phyloP scores from a whole-genome alignment of 2,329 filamentous ascomycete species.

The Calcarisporium arbuscula region DNA sequence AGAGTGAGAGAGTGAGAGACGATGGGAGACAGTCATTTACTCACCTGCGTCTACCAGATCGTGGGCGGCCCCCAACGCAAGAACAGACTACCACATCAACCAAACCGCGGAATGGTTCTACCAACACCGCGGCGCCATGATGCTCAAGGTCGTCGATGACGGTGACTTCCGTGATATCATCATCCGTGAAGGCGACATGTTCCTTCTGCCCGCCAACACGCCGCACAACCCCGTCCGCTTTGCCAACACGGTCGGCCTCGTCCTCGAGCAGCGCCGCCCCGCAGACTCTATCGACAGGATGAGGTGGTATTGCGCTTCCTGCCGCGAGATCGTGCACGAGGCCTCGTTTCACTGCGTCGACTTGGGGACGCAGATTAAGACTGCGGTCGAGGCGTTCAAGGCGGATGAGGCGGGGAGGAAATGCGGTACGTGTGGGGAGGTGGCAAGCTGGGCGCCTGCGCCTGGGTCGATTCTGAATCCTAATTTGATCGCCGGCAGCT shows the following conservation, averaged over 20 bases:
- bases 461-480: slow-evolving; percentile 54
- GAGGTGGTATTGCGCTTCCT: slow-evolving; percentile 82
- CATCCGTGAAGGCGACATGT: slow-evolving; percentile 91
- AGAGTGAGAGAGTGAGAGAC: neutral
- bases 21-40: neutral
- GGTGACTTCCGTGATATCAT: slow-evolving; percentile 72
- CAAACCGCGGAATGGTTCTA: slow-evolving; percentile 96
- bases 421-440: slow-evolving; percentile 68
- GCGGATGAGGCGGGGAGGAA: slow-evolving; percentile 59
- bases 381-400: slow-evolving; percentile 77
- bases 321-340: slow-evolving; percentile 70
- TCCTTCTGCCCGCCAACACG: slow-evolving; percentile 86
- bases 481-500: slow-evolving; percentile 34
- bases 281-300: slow-evolving; percentile 65
- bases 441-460: slow-evolving; percentile 66
- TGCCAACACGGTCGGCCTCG: slow-evolving; percentile 86
- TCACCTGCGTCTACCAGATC: slow-evolving; percentile 52
- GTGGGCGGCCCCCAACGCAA: slow-evolving; percentile 92
- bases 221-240: slow-evolving; percentile 95
- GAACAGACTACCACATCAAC: slow-evolving; percentile 99
- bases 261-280: slow-evolving; percentile 80
- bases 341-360: slow-evolving; percentile 82
- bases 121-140: slow-evolving; percentile 89
- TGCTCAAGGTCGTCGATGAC: slow-evolving; percentile 81
- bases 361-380: slow-evolving; percentile 90